Base-by-base conservation (phyloP, 2,329 filamentous ascomycete genomes). In the Ophiostoma novo-ulmi region DNA sequence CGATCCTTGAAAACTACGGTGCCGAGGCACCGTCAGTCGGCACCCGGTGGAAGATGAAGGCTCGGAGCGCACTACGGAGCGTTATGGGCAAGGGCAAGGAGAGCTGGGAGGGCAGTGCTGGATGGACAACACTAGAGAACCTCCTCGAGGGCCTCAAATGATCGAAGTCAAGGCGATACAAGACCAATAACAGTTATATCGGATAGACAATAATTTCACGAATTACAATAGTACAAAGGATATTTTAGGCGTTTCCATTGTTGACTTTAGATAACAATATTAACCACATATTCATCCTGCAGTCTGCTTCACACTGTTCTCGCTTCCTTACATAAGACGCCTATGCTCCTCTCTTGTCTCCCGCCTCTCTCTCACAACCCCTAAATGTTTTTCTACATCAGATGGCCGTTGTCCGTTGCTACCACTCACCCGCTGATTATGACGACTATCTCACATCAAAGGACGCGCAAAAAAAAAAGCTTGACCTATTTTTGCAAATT, bases 31-130 rank as follows among this genome's bases (percentile, higher is more conserved):
- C 89, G 73, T 77, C 87, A 39, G 88, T 97, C 2, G 92, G 92
- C 1, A 86, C 85, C 71, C 89, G 89, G 76, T 99, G 95, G 95
- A 91, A 87, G 79, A 91, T 91, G 74, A 98, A 97, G 85, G 92
- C 92, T 0, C 85, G 92, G 75, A 96, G 88, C 78, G 94, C 94
- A 13, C 84, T 97, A 2, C 84, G 93, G 70, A 93, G 91, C 69
- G 89, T 98, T 7, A 85, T 96, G 84, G 91, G 93, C 0, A 91
- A 91, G 77, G 94, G 87, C 0, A 94, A 88, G 81, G 91, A 92
- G 76, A 85, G 80, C 14, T 97, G 94, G 93, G 93, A 97, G 80
- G 93, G 87, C 13, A 91, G 84, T 39, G 81, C 84, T 58, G 90
- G 87, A 38, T 95, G 89, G 89, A 83, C 82, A 66, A 83, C 80